Percentiles rank a stretch among this genome's conserved stretches.
phyloP scores from a whole-genome alignment of 176 grass and related monocot species.

The Miscanthus lutarioriparius region DNA sequence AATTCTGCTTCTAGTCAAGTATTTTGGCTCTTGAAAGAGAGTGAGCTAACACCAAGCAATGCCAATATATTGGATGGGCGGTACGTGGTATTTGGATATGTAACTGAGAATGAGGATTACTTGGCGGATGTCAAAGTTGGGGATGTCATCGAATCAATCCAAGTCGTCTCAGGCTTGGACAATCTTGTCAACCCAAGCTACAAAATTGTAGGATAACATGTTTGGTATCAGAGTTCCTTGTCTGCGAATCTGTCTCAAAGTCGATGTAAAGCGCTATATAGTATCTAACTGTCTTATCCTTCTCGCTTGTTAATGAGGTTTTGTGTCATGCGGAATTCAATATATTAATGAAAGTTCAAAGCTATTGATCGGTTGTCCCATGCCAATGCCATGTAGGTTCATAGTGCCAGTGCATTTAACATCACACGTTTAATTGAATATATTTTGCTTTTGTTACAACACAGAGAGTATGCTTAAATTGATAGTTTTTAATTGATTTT shows the following conservation, averaged over 20 bases:
- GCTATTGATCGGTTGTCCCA: not conserved
- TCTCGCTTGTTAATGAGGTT: conserved; percentile 4
- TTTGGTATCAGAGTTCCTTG: conserved; percentile 21
- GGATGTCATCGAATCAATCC: conserved; percentile 93
- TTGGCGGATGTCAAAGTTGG: conserved; percentile 95
- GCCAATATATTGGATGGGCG: conserved; percentile 97
- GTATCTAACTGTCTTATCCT: conserved; percentile 1
- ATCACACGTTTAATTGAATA: not conserved
- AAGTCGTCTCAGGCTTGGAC: conserved; percentile 85
- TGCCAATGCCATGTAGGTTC: not conserved
- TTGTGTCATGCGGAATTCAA: conserved; percentile 9
- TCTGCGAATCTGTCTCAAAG: conserved; percentile 17
- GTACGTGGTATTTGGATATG: conserved; percentile 83
- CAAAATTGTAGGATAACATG: conserved; percentile 76
- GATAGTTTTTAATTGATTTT: not conserved
- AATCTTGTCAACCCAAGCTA: conserved; percentile 96
- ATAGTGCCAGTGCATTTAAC: not conserved
- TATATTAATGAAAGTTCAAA: conserved; percentile 17
- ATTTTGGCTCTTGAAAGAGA: conserved; percentile 98
- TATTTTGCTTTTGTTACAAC: not conserved
- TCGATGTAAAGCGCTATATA: conserved; percentile 28
- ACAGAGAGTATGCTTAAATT: not conserved
- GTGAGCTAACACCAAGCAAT: conserved; percentile 98
- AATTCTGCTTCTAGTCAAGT: conserved; percentile 97
- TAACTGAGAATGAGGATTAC: conserved; percentile 85